A percentile compares a stretch with the other conserved stretches of the same genome.
phyloP scores from a whole-genome alignment of 1,284 basidiomycete species.

The Porodaedalea pini region DNA sequence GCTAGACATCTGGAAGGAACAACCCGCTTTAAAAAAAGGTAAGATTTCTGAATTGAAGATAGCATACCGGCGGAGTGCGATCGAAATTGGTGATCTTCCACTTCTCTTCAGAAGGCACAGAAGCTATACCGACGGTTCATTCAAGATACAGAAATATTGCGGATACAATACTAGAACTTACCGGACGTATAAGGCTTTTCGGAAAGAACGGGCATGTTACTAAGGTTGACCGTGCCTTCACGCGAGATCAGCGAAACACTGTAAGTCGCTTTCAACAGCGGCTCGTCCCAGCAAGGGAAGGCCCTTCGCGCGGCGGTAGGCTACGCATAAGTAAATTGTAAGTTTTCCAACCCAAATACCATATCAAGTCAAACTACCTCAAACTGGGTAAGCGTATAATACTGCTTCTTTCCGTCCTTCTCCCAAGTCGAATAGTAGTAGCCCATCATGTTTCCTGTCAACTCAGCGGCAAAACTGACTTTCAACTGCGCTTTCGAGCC shows the following conservation, averaged over 20 bases:
- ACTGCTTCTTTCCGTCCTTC: conserved; percentile 51
- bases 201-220: conserved; percentile 80
- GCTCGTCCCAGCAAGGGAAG: conserved; percentile 94
- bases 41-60: not conserved
- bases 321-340: conserved; percentile 45
- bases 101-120: conserved; percentile 34
- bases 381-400: conserved; percentile 83
- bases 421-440: conserved; percentile 65
- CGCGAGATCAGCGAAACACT: conserved; percentile 81
- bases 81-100: conserved; percentile 85
- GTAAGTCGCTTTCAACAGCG: conserved; percentile 87
- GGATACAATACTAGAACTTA: conserved; percentile 2
- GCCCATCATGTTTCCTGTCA: conserved; percentile 70
- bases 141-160: not conserved
- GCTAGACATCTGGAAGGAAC: conserved; percentile 62
- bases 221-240: conserved; percentile 69
- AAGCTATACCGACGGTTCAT: not conserved
- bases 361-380: conserved; percentile 42
- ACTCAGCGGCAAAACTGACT: conserved; percentile 58
- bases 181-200: conserved; percentile 42
- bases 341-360: conserved; percentile 11
- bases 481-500: conserved; percentile 63
- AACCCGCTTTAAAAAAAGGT: not conserved
- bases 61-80: conserved; percentile 56
- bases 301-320: conserved; percentile 83